phyloP scores from a whole-genome alignment of 169 alveolate species.

The Plasmodium cynomolgi region DNA sequence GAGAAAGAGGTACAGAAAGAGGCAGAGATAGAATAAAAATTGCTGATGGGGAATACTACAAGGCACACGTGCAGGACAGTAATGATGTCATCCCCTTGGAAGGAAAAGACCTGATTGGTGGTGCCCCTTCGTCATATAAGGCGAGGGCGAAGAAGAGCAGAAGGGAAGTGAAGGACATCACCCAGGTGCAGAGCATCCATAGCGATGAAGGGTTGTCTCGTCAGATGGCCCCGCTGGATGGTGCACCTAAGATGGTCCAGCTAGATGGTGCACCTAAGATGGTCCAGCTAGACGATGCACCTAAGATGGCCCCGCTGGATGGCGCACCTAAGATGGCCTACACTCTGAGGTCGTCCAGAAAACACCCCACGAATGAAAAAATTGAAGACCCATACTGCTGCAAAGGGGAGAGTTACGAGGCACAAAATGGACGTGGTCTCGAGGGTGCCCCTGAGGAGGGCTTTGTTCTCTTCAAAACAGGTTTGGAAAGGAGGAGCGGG shows the following conservation, averaged over 20 bases:
- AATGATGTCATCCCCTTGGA: neutral
- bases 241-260: neutral
- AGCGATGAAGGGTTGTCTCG: neutral
- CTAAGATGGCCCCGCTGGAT: neutral
- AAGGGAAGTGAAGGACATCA: neutral
- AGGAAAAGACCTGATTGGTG: neutral
- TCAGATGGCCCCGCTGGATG: neutral
- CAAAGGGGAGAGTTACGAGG: neutral
- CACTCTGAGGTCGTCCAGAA: neutral
- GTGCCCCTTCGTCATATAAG: neutral
- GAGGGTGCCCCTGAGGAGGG: neutral
- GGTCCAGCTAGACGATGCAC: neutral
- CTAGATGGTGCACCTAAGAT: neutral
- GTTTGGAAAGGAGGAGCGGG: neutral
- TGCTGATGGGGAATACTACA: neutral
- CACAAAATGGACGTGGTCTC: neutral
- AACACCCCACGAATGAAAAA: neutral
- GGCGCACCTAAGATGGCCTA: neutral
- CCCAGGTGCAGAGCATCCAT: neutral
- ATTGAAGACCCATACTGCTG: neutral
- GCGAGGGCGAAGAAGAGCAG: neutral
- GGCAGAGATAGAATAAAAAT: neutral
- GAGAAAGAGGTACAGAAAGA: no score
- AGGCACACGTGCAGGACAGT: neutral
- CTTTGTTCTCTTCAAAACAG: neutral